Percentiles rank a stretch among this genome's conserved stretches.
Evolutionary conservation across 2,329 filamentous ascomycete genomes (phyloP).

Genomic region (Beauveria sp.): DNA sequence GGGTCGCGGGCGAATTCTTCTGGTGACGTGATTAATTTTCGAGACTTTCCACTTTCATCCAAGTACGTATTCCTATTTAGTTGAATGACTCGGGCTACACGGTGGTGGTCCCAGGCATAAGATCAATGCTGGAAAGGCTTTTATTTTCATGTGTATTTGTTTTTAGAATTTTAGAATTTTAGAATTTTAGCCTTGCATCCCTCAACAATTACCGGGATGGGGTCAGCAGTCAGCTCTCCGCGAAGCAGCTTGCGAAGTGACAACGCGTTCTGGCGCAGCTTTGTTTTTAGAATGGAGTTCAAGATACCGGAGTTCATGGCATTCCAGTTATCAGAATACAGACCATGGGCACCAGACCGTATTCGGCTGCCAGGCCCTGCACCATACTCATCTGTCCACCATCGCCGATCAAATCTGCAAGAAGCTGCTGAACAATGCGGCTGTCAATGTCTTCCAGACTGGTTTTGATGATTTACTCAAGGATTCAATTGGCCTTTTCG

Average conservation of each 20-base stretch:
- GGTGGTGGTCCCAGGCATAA: constrained; percentile 77
- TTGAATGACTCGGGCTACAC: constrained; percentile 59
- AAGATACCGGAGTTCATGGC: constrained; percentile 63
- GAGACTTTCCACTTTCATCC: constrained; percentile 59
- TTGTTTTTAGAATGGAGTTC: constrained; percentile 70
- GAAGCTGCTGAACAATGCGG: constrained; percentile 62
- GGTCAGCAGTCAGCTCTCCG: constrained; percentile 14
- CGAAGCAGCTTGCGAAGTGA: constrained; percentile 52
- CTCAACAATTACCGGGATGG: constrained; percentile 32
- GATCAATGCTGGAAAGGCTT: constrained; percentile 75
- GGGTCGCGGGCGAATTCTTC: constrained; percentile 64
- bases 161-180: constrained; percentile 60
- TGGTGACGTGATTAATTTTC: constrained; percentile 58
- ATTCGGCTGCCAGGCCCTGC: constrained; percentile 76
- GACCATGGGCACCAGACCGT: constrained; percentile 53
- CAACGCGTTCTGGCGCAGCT: constrained; percentile 80
- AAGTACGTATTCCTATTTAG: constrained; percentile 65
- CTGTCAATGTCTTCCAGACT: constrained; percentile 62
- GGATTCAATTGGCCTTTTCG: constrained; percentile 84
- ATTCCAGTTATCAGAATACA: constrained; percentile 58
- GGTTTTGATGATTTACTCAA: constrained; percentile 76
- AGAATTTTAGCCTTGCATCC: constrained; percentile 65
- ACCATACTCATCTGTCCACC: constrained; percentile 94
- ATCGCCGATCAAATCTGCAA: constrained; percentile 63
- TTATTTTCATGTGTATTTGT: constrained; percentile 20